A percentile compares a stretch with the other conserved stretches of the same genome.
These are phyloP conservation scores for Xerocomellus intermedius DNA, from an alignment of 768 basidiomycete species.

Conservation along the genomic window DNA sequence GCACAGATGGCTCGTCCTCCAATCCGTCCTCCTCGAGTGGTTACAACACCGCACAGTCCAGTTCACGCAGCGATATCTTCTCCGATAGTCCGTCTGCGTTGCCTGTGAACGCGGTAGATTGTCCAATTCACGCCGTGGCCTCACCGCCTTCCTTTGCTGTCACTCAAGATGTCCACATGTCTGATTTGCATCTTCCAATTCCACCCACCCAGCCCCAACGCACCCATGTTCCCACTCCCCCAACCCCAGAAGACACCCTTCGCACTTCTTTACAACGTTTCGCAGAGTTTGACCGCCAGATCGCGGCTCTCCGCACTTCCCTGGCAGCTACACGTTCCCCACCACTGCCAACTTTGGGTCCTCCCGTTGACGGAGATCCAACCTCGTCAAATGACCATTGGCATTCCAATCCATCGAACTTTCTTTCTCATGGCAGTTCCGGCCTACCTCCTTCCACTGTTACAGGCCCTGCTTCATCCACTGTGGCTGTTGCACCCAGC, in stretches of 20 bases:
- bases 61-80: slow-evolving; percentile 33
- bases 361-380: slow-evolving; percentile 20
- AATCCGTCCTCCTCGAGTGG: slow-evolving; percentile 38
- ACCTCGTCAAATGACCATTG: slow-evolving; percentile 16
- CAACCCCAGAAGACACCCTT: slow-evolving; percentile 36
- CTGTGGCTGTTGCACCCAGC: slow-evolving; percentile 7
- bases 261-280: slow-evolving; percentile 50
- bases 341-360: slow-evolving; percentile 24
- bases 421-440: slow-evolving; percentile 15
- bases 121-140: slow-evolving; percentile 22
- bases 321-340: slow-evolving; percentile 30
- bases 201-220: slow-evolving; percentile 18
- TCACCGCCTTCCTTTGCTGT: slow-evolving; percentile 41
- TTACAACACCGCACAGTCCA: slow-evolving; percentile 34
- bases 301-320: slow-evolving; percentile 46
- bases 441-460: slow-evolving; percentile 1
- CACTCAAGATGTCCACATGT: slow-evolving; percentile 50
- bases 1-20: slow-evolving; percentile 33
- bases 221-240: slow-evolving; percentile 10
- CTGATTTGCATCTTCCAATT: slow-evolving; percentile 34
- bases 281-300: slow-evolving; percentile 53
- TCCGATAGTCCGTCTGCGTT: slow-evolving; percentile 17
- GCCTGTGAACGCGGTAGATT: slow-evolving; percentile 12
- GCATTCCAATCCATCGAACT: slow-evolving; percentile 18
- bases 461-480: slow-evolving; percentile 6